These are phyloP conservation scores for Argentina anserina DNA, from an alignment of 306 rosid genomes.

Conservation along the genomic window DNA sequence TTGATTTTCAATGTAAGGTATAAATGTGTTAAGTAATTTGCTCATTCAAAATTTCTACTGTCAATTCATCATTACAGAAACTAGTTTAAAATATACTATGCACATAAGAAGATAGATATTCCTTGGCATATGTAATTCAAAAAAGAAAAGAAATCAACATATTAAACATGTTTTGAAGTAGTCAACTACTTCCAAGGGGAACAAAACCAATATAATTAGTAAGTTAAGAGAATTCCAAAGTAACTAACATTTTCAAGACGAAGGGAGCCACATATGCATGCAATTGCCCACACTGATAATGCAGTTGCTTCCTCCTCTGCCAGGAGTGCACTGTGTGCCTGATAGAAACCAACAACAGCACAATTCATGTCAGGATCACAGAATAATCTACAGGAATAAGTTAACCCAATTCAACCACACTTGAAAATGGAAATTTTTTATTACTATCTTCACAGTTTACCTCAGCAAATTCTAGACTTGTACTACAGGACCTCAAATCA, in stretches of 20 bases:
- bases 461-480: conserved; percentile 63
- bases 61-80: neutral
- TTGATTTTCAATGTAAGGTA: neutral
- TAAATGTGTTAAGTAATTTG: neutral
- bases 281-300: conserved; percentile 88
- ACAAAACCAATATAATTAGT: neutral
- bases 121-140: neutral
- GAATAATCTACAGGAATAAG: neutral
- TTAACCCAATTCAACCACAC: neutral
- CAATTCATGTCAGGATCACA: conserved; percentile 14
- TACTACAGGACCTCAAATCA: conserved; percentile 65
- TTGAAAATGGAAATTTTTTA: neutral
- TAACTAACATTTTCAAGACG: conserved; percentile 87
- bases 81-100: neutral
- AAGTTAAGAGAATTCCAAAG: neutral
- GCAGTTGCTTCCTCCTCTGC: conserved; percentile 94
- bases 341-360: conserved; percentile 38
- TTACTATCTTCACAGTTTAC: conserved; percentile 39
- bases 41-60: neutral
- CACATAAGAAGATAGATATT: neutral
- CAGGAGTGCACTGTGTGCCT: conserved; percentile 74
- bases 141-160: neutral
- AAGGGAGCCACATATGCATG: conserved; percentile 89
- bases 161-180: neutral
- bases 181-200: neutral